Evolutionary conservation across 352 stramenopile genomes (phyloP), one percentile per base, ranked within the genome.

Genomic region (Globisporangium middletonii): DNA sequence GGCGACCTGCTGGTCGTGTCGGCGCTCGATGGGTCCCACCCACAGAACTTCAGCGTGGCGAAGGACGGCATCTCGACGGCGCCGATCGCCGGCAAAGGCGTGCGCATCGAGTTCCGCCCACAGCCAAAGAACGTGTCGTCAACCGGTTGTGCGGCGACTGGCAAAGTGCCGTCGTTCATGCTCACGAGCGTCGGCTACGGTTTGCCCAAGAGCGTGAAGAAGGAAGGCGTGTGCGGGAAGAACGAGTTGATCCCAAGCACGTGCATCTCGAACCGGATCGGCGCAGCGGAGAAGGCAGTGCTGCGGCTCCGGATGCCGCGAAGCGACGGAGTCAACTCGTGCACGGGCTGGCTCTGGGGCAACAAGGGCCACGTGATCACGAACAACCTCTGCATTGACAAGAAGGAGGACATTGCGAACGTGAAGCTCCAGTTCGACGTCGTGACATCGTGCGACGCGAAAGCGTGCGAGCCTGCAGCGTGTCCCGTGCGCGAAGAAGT

Each of bases 381-480:
- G 18, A 78, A 78, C 53, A 27, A 72, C 30, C 67, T 75, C 57
- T 77, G 69, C 50, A 64, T 77, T 50, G 65, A 62, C 3, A 67
- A 56, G 18, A 57, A 70, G 44, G n/a, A 7, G 15, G 53, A 86
- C 43, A 75, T 79, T 1, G 73, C 37, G 19, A 75, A 76, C 60
- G 80, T 73, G 2, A 57, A 88, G 53, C 78, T 82, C 41, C 77
- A 89, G 61, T 88, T 91, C 44, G 65, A 68, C 50, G 77, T 77
- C 11, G 60, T 86, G 38, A 71, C 68, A 18, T 43, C 33, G 1
- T 64, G 38, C 0, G 83, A 77, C 37, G 57, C 50, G 2, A 57
- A 57, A 6, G 55, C 54, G 16, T 92, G 81, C 58, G 55, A 58
- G 1, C 41, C 41, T 50, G n/a, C 9, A 47, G 26, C 26, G 2